A percentile compares a stretch with the other conserved stretches of the same genome.
Conservation (phyloP, 2,329 filamentous ascomycete genomes). For the Alternaria viburni region DNA sequence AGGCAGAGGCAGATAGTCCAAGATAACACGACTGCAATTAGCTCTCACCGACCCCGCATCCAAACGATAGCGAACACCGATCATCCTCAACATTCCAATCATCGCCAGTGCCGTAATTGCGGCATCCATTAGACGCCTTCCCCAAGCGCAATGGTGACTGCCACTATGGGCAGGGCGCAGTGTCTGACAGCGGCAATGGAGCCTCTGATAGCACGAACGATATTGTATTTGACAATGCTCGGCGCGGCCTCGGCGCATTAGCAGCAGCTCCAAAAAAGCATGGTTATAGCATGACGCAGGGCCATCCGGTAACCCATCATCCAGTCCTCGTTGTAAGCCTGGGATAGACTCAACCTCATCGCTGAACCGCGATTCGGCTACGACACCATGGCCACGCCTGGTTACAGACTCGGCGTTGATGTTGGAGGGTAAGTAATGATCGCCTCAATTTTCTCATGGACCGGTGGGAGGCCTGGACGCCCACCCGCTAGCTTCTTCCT, state of each 20-base stretch:
- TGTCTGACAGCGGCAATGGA: not conserved
- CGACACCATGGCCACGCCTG: conserved; percentile 13
- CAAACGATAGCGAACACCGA: not conserved
- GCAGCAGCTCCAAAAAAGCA: conserved; percentile 9
- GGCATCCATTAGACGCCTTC: not conserved
- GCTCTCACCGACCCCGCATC: conserved; percentile 2
- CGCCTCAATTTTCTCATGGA: not conserved
- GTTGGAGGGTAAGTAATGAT: conserved; percentile 41
- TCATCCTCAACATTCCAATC: conserved; percentile 1
- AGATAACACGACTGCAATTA: not conserved
- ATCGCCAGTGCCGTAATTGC: not conserved
- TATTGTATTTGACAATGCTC: not conserved
- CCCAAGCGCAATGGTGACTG: not conserved
- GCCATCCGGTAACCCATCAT: not conserved
- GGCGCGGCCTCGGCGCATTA: conserved; percentile 10
- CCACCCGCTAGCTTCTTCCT: not conserved
- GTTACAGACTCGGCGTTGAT: conserved; percentile 44
- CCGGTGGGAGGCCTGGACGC: not conserved
- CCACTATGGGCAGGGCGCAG: not conserved
- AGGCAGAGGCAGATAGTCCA: not conserved
- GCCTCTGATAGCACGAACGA: not conserved
- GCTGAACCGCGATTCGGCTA: not conserved
- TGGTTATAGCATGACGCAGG: conserved; percentile 17
- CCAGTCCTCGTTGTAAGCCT: not conserved
- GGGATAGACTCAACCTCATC: not conserved